Evolutionary conservation across 2,329 filamentous ascomycete species (phyloP), one percentile per base, ranked within the genome.

Genomic region (Stemphylium lycopersici): DNA sequence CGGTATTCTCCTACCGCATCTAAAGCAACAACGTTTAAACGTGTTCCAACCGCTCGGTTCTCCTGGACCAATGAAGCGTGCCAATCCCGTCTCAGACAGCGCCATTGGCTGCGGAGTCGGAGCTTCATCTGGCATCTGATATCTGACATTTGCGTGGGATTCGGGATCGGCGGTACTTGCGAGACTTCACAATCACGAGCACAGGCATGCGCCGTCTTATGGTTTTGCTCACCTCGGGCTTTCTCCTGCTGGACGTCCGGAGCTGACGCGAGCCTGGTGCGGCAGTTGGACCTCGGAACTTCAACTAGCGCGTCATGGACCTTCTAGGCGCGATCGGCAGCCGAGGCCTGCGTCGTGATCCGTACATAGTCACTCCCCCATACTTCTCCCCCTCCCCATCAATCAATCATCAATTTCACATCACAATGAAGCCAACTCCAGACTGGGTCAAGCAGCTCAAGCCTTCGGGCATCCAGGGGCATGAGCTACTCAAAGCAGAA

Each of bases 361-460:
- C 38, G 53, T 61, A 54, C 49, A 56, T 56, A 39, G 53, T 48
- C 47, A 42, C 15, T 49, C 48, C 33, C 50, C 53, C 47, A 49
- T 31, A 47, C 29, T 12, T 33, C 46, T 53, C 50, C 53, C 52
- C 47, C 26, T 50, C 37, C 20, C 48, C 48, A 55, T 58, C 54
- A 55, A 24, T 39, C 39, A 26, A 36, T 49, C 37, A 38, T 54
- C 49, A 48, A 31, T 11, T 16, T 18, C 38, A 39, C 39, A 12
- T 34, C 43, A 57, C 40, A 62, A 78, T 77, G 75, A 66, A 70
- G 39, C 72, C 71, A 48, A 75, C 80, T 62, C 84, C 84, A 56
- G 78, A 82, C 74, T 90, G 87, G 87, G 87, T 90, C 65, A 85
- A 86, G 74, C 81, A 83, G 62, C 79, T 90, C 62, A 86, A 83